Evolutionary conservation across 352 stramenopile genomes (phyloP), one percentile per base, ranked within the genome.

Genomic region (Thraustochytrium sp.): DNA sequence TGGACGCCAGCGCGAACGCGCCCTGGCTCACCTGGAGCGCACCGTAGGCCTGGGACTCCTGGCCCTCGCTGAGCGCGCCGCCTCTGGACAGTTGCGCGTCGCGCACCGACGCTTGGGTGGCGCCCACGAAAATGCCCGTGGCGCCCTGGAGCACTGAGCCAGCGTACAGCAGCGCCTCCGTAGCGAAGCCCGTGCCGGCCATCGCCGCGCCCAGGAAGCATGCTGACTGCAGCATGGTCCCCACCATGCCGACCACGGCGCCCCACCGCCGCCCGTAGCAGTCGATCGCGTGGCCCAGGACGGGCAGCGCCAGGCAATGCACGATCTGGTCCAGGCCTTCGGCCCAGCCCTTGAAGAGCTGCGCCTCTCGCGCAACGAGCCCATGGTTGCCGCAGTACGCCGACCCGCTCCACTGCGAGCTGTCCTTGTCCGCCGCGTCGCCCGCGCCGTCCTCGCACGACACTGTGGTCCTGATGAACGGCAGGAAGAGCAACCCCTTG

Each of bases 291-390:
- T 80, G 68, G 29, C 68, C 68, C 5, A 80, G 44, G 11, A 64
- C 16, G 13, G 68, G 68, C 13, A 80, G 68, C 23, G 40, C 46
- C 0, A 80, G 23, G 34, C 68, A 80, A 26, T 80, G 68, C 13
- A 80, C 63, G 34, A 23, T 42, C 68, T 80, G 68, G 42, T 80
- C 68, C 1, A 80, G 68, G 18, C 44, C 68, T 34, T 80, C 68
- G 2, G 68, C 68, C 68, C 31, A 51, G 31, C 68, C 68, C 13
- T 80, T 80, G 21, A 80, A 29, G 53, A 72, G 46, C 26, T 80
- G 68, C 51, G 68, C 68, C 11, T 80, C 44, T 0, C 68, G 68
- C 46, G 68, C 68, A 8, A 80, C 68, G 16, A 63, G 31, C 2
- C 40, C 42, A 21, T 75, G 42, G 42, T 80, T 42, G 4, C 2